Evolutionary conservation across 164 flowering plant species (phyloP).

Genomic region (Aristolochia contorta): DNA sequence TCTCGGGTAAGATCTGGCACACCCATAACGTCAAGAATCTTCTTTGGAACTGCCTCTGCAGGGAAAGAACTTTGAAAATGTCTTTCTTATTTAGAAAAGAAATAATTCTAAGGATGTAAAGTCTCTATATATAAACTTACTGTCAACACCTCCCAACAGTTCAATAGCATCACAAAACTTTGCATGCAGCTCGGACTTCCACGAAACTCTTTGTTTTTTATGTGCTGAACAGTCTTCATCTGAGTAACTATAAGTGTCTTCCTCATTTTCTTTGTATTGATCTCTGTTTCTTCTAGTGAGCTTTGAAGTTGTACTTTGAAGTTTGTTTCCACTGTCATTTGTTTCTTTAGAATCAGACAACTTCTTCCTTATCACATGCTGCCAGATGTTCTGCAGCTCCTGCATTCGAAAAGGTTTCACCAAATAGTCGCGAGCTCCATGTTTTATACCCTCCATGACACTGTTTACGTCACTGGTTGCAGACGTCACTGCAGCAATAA

Average conservation of each 20-base stretch:
- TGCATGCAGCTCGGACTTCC: constrained; percentile 19
- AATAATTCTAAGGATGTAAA: neutral
- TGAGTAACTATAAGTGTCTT: neutral
- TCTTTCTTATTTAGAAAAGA: too few species aligned
- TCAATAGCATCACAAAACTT: constrained; percentile 22
- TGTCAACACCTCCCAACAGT: constrained; percentile 21
- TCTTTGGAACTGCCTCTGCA: constrained; percentile 29
- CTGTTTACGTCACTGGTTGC: constrained; percentile 10
- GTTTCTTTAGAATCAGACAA: constrained; percentile 3
- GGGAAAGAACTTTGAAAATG: neutral
- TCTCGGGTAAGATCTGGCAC: constrained; percentile 23
- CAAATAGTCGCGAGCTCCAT: constrained; percentile 33
- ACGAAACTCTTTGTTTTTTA: constrained; percentile 20
- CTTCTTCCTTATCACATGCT: constrained; percentile 30
- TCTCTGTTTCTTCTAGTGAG: constrained; percentile 4
- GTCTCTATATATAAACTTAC: constrained; percentile 11
- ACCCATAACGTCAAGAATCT: constrained; percentile 27
- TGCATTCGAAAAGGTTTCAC: constrained; percentile 25
- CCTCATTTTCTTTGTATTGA: constrained; percentile 5
- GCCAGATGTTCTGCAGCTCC: constrained; percentile 36
- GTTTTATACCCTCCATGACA: constrained; percentile 30
- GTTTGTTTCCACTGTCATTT: neutral
- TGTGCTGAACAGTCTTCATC: constrained; percentile 7
- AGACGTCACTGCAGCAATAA: constrained; percentile 25
- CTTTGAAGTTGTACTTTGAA: neutral